Percentiles rank a stretch among this genome's conserved stretches.
Evolutionary conservation across 2,329 filamentous ascomycete genomes (phyloP).

Genomic region (Epichloe typhina): DNA sequence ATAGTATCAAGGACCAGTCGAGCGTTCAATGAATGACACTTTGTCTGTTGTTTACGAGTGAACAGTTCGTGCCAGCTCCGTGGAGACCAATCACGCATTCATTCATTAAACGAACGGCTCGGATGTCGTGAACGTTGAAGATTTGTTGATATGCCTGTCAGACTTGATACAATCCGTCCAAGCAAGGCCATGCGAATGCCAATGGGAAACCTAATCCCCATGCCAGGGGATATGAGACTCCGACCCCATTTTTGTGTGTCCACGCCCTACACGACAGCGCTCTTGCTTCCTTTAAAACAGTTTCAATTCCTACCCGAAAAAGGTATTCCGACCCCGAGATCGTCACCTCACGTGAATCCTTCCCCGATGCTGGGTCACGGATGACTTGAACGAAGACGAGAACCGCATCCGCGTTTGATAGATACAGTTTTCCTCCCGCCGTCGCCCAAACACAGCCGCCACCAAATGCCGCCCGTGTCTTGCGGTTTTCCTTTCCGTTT

Average conservation of each 20-base stretch:
- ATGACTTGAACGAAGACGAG: no score
- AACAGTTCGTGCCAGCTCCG: no score
- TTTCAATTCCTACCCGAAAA: constrained; percentile 1
- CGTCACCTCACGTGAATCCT: no score
- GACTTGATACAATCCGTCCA: constrained; percentile 33
- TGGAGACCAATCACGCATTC: not conserved
- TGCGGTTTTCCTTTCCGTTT: no score
- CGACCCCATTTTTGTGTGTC: constrained; percentile 18
- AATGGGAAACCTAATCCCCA: constrained; percentile 28
- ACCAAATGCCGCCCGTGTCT: no score
- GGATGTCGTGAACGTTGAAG: constrained; percentile 24
- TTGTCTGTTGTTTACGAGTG: no score
- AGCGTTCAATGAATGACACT: no score
- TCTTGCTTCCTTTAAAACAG: not conserved
- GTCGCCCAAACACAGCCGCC: no score
- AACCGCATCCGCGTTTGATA: no score
- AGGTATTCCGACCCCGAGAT: no score
- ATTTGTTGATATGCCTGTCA: constrained; percentile 41
- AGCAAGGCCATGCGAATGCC: constrained; percentile 40
- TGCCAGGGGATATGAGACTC: constrained; percentile 26
- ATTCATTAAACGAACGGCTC: not conserved
- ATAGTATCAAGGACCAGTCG: no score
- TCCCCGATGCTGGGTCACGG: no score
- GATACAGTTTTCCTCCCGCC: not conserved
- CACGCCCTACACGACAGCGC: constrained; percentile 15